Conservation (phyloP, 768 basidiomycete genomes). For the Pulveroboletus frians region DNA sequence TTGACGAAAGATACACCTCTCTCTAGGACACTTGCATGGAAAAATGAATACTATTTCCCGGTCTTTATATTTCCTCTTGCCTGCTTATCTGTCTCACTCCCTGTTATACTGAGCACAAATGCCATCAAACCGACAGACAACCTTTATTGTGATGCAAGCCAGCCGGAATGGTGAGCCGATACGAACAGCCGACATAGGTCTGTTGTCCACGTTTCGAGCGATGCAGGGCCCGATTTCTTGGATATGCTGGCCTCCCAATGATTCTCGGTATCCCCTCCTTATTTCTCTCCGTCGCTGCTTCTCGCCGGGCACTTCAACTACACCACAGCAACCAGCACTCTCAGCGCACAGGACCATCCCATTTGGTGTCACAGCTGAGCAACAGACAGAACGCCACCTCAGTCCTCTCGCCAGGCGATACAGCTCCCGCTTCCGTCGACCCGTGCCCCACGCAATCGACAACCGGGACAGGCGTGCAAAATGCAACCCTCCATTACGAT, state of each 20-base stretch:
- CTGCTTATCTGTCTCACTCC: constrained; percentile 39
- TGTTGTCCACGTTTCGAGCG: constrained; percentile 2
- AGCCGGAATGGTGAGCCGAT: constrained; percentile 50
- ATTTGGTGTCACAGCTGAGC: background rate
- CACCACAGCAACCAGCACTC: constrained; percentile 20
- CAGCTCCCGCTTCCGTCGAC: constrained; percentile 11
- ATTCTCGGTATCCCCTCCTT: constrained; percentile 49
- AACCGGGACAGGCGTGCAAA: background rate
- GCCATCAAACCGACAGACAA: constrained; percentile 45
- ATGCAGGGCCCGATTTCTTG: constrained; percentile 57
- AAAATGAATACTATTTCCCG: constrained; percentile 38
- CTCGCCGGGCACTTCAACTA: constrained; percentile 13
- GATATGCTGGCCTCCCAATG: constrained; percentile 56
- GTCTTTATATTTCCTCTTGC: constrained; percentile 45
- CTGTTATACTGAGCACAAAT: constrained; percentile 39
- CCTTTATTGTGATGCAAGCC: constrained; percentile 55
- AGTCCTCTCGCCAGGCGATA: constrained; percentile 17
- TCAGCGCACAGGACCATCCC: background rate
- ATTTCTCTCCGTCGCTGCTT: constrained; percentile 35
- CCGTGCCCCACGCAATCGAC: background rate
- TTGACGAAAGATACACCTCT: background rate
- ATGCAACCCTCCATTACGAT: background rate
- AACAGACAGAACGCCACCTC: background rate
- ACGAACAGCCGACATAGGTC: background rate
- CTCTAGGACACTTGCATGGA: constrained; percentile 48